These are phyloP conservation scores for Metrosideros polymorpha DNA, from an alignment of 441 rosid genomes.

Conservation along the genomic window DNA sequence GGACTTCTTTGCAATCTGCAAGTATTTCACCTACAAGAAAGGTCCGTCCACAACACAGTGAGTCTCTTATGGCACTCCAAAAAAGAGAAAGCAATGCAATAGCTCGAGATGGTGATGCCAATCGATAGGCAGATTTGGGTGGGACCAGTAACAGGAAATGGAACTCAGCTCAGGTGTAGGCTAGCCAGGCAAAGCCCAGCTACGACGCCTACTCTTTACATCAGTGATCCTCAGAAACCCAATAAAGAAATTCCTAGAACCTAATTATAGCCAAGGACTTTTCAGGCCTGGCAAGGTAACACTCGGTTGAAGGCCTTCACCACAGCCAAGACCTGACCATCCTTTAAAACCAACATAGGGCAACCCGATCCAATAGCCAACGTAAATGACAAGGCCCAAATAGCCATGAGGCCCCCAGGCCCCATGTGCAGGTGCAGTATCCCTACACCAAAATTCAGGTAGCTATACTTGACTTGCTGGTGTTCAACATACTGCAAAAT, in stretches of 20 bases:
- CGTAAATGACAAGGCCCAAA: not conserved
- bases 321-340: not conserved
- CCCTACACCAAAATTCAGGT: not conserved
- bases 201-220: not conserved
- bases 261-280: not conserved
- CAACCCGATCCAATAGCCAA: not conserved
- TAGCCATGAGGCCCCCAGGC: not conserved
- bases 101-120: not conserved
- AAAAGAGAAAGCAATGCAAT: not conserved
- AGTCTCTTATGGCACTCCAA: not conserved
- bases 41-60: not conserved
- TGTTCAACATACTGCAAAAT: not conserved
- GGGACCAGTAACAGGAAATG: not conserved
- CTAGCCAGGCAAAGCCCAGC: not conserved
- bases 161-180: not conserved
- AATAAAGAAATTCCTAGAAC: not conserved
- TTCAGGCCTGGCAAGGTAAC: not conserved
- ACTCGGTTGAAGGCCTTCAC: not conserved
- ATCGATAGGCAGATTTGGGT: not conserved
- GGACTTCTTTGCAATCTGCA: slow-evolving; percentile 95
- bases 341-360: not conserved
- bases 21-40: slow-evolving; percentile 79
- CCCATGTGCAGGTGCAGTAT: not conserved
- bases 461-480: not conserved
- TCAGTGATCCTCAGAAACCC: not conserved